These are phyloP conservation scores for Trapa bicornis DNA, from an alignment of 345 rosid genomes.

Conservation along the genomic window DNA sequence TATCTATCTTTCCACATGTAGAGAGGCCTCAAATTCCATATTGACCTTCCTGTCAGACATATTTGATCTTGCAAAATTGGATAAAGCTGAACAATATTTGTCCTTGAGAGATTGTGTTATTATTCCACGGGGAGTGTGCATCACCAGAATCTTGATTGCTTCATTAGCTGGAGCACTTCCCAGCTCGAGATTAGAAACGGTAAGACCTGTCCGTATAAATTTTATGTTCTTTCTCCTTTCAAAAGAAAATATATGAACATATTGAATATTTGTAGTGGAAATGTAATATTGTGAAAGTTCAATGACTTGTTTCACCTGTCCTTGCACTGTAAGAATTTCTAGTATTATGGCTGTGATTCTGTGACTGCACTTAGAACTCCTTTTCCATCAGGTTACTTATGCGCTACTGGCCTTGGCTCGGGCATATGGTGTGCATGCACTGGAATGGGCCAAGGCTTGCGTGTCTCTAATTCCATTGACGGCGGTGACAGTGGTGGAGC, in stretches of 20 bases:
- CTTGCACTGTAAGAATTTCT: too few species aligned
- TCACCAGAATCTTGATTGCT: conserved; percentile 74
- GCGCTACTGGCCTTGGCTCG: conserved; percentile 64
- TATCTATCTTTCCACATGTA: conserved; percentile 19
- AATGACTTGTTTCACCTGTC: too few species aligned
- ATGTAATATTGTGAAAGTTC: too few species aligned
- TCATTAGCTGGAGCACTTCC: conserved; percentile 96
- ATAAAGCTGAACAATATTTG: conserved; percentile 49
- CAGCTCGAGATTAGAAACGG: conserved; percentile 83
- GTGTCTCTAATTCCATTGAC: conserved; percentile 62
- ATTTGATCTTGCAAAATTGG: conserved; percentile 70
- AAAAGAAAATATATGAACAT: background rate
- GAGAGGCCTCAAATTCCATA: conserved; percentile 92
- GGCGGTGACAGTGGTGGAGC: conserved; percentile 68
- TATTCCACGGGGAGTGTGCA: conserved; percentile 72
- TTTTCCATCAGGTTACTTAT: conserved; percentile 47
- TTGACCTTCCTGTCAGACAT: conserved; percentile 81
- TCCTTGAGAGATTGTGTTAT: conserved; percentile 53
- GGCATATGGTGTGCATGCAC: conserved; percentile 43
- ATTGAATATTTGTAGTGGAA: background rate
- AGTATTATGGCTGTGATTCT: background rate
- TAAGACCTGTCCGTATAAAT: conserved; percentile 10
- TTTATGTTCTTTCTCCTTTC: too few species aligned
- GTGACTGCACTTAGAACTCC: background rate
- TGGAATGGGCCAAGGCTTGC: conserved; percentile 71